These are phyloP conservation scores for Populus nigra DNA, from an alignment of 345 rosid species.

Conservation along the genomic window DNA sequence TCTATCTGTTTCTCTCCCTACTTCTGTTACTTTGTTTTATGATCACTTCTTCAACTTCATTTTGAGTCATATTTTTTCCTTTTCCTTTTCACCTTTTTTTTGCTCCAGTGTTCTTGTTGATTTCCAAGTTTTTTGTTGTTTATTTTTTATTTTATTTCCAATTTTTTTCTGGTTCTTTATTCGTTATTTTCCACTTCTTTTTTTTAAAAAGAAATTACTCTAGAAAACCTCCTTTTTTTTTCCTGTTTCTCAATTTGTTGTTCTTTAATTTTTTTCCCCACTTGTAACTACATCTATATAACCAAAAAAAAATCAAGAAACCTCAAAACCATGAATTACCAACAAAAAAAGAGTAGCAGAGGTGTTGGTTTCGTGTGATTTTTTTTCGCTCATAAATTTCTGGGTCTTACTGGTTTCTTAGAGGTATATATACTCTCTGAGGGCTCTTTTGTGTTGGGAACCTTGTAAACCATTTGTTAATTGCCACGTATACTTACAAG, in stretches of 20 bases:
- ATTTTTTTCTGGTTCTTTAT: neutral
- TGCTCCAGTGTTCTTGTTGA: neutral
- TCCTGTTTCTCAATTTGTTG: neutral
- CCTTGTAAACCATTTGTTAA: slow-evolving; percentile 2
- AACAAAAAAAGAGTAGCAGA: neutral
- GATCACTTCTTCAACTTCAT: neutral
- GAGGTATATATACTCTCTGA: neutral
- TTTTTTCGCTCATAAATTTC: neutral
- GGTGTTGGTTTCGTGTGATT: slow-evolving; percentile 3
- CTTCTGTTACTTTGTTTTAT: neutral
- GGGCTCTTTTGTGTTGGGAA: neutral
- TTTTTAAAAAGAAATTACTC: neutral
- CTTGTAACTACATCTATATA: neutral
- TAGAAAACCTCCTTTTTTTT: neutral
- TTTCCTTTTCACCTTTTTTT: neutral
- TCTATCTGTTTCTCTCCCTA: neutral
- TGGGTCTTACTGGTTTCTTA: slow-evolving; percentile 1
- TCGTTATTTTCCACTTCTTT: neutral
- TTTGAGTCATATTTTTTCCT: neutral
- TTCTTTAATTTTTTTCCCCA: no score
- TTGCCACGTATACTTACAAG: slow-evolving; percentile 10
- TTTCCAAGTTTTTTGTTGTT: neutral
- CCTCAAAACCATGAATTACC: slow-evolving; percentile 10
- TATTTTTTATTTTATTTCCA: neutral
- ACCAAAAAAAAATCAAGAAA: neutral